Evolutionary conservation across 2,329 filamentous ascomycete genomes (phyloP), one percentile per base, ranked within the genome.

Genomic region (Tolypocladium pustulatum): DNA sequence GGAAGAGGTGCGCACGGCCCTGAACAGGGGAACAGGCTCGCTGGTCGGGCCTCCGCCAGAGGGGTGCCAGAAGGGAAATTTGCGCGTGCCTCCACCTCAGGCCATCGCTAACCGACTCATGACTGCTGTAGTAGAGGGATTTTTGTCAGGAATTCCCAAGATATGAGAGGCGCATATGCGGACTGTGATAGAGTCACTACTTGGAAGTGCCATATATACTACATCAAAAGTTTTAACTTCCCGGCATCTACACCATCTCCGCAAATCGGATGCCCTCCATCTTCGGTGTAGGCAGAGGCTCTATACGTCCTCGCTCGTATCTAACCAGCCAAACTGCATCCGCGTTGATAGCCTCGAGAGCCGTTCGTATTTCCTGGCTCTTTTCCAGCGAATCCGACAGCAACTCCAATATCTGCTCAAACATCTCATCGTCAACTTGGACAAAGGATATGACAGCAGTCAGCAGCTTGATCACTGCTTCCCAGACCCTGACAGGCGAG

Each of bases 81-180:
- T 99, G 75, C 83, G 90, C 58, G 73, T 99, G 69, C 94, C 94
- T 53, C 91, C 91, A 2, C 76, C 80, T 60, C 96, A 91, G 40
- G 93, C 94, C 1, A 97, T 99, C 80, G 94, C 94, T 20, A 89
- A 97, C 72, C 89, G 92, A 70, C 74, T 97, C 68, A 85, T 99
- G 65, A 81, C 78, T 57, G 90, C 91, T 1, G 91, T 96, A 17
- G 82, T 87, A 0, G 84, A 86, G 56, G 91, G 91, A 0, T 94
- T 89, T 70, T 75, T 89, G 60, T 79, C 78, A 13, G 78, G 76
- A 2, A 73, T 63, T 4, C 65, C 80, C 60, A 87, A 83, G 71
- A 82, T 82, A 12, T 82, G 72, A 66, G 36, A 51, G 51, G 30
- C 20, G 34, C 13, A 57, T 15, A n/a, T 25, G 9, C 8, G 25